Conservation (phyloP, 768 basidiomycete genomes). For the Leucogyrophana mollusca region DNA sequence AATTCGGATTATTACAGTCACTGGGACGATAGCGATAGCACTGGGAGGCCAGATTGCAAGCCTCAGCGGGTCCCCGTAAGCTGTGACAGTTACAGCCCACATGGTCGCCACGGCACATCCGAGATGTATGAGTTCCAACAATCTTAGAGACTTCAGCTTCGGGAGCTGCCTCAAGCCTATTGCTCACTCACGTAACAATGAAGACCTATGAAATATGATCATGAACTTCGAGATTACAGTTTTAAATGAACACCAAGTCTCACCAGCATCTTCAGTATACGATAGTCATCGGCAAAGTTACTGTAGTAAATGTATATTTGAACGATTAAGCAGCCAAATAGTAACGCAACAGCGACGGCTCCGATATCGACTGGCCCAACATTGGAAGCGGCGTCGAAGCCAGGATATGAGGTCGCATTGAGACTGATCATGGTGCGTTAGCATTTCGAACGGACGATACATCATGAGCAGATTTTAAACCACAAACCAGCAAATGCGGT, state of each 20-base stretch:
- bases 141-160: neutral
- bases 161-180: neutral
- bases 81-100: slow-evolving; percentile 3
- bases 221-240: neutral
- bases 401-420: too few species aligned
- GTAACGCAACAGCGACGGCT: slow-evolving; percentile 2
- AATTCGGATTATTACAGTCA: neutral
- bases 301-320: slow-evolving; percentile 13
- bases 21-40: neutral
- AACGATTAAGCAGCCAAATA: slow-evolving; percentile 11
- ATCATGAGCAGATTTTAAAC: too few species aligned
- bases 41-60: neutral
- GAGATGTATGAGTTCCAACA: slow-evolving; percentile 1
- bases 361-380: slow-evolving; percentile 13
- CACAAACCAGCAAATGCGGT: too few species aligned
- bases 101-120: neutral
- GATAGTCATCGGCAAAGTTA: slow-evolving; percentile 7
- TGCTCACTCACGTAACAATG: neutral
- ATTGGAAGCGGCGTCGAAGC: too few species aligned
- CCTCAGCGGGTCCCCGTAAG: neutral
- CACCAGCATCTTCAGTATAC: slow-evolving; percentile 4
- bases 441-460: too few species aligned
- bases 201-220: neutral
- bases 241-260: neutral
- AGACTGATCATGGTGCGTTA: too few species aligned